Percentiles rank a stretch among this genome's conserved stretches.
Conservation (phyloP, 2,329 filamentous ascomycete species). For the Westerdykella aurantiaca region DNA sequence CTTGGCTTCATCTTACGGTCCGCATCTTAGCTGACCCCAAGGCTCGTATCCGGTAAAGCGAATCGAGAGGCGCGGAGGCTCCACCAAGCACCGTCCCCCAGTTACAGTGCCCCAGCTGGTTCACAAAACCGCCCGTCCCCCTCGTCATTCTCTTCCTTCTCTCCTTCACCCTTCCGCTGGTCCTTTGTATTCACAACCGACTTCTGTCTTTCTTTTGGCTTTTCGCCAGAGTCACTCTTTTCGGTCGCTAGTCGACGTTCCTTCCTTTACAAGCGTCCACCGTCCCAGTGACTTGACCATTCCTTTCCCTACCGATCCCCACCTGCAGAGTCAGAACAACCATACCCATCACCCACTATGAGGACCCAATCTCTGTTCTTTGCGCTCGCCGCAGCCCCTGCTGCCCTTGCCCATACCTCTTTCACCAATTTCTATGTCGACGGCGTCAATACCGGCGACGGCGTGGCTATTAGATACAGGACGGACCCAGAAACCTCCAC, state of each 20-base stretch:
- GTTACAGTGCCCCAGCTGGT: conserved; percentile 4
- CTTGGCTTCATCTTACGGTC: neutral
- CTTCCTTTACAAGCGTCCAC: conserved; percentile 22
- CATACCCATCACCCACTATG: conserved; percentile 15
- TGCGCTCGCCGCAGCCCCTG: conserved; percentile 29
- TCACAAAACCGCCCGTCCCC: conserved; percentile 20
- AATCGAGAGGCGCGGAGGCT: neutral
- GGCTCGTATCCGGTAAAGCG: neutral
- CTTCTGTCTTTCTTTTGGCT: conserved; percentile 29
- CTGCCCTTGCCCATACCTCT: conserved; percentile 31
- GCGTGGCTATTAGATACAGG: conserved; percentile 65
- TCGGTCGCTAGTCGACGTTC: conserved; percentile 36
- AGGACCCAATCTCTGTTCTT: conserved; percentile 31
- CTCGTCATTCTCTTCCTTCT: conserved; percentile 9
- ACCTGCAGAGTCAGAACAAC: neutral
- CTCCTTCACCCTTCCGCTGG: conserved; percentile 20
- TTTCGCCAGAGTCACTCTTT: conserved; percentile 29
- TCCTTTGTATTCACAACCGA: conserved; percentile 18
- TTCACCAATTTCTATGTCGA: conserved; percentile 34
- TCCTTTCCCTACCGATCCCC: neutral
- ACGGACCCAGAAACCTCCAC: conserved; percentile 49
- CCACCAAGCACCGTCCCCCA: conserved; percentile 6
- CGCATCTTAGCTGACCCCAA: neutral
- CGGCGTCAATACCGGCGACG: conserved; percentile 51
- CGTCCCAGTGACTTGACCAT: conserved; percentile 28